Base-by-base conservation (phyloP, 148 eudicot genomes). In the Amaranthus cruentus region DNA sequence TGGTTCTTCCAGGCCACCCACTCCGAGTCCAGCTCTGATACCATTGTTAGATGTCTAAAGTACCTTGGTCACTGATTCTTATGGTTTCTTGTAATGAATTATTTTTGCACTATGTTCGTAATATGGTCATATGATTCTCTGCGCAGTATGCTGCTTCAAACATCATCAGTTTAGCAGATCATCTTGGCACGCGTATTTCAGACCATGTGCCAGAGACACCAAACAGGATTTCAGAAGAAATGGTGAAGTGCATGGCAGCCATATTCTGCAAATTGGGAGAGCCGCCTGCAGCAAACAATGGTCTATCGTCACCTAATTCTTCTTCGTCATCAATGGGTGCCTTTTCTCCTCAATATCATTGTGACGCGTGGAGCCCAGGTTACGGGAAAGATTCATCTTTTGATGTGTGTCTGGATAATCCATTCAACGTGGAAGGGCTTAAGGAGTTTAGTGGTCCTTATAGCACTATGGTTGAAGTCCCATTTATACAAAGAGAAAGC, bases 391-490 rank as follows among this genome's bases (percentile, higher is more conserved):
- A 88, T 83, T 90, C 96, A 62, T 90, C 92, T 66, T 85, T 86
- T 75, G 94, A 91, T 77, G 76, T 80, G 55, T 83, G 87, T 62
- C 79, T 91, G 63, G 99, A 91, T 84, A 95, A 95, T 62, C 93
- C 93, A 56, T 95, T 95, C 68, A 92, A 87, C 56, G 88, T 94
- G 52, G 96, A 91, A 76, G 96, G 97, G 47, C 88, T 94, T 14
- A 91, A 94, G 79, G 98, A 94, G 75, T 94, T 91, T 66, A 94
- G 97, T 69, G 97, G 98, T 47, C 98, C 98, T 38, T 94, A 91
- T 77, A 88, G 98, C 86, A 83, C 93, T 42, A 88, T 94, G 98
- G 84, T 94, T 60, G 98, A 94, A 83, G 85, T 94, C 47, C 81
- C 86, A 38, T 83, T 87, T 80, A 82, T 94, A 78, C 84, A 86